Percentiles rank a stretch among this genome's conserved stretches.
Conservation (phyloP, 805 yeast genomes). For the Hanseniaspora guilliermondii region DNA sequence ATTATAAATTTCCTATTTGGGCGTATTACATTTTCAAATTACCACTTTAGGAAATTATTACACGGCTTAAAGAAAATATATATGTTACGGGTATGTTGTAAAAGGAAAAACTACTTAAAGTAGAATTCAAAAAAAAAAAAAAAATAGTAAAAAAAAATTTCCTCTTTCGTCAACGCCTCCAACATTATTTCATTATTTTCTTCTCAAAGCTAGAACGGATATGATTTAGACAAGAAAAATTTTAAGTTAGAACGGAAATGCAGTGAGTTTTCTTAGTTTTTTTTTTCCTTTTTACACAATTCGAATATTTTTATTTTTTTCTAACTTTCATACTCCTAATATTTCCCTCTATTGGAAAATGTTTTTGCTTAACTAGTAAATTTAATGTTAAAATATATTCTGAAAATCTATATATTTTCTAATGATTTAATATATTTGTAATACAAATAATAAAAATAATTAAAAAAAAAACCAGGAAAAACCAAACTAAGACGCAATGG, state of each 20-base stretch:
- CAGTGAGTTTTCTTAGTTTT: no score
- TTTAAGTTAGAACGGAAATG: not conserved
- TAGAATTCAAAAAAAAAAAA: not conserved
- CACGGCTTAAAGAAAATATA: not conserved
- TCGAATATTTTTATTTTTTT: no score
- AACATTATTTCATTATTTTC: not conserved
- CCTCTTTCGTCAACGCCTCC: not conserved
- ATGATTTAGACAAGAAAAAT: not conserved
- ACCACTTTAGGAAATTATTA: not conserved
- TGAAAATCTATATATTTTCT: not conserved
- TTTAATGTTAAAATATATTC: no score
- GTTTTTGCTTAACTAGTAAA: no score
- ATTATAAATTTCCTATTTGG: not conserved
- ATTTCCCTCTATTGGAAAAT: no score
- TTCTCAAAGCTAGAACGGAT: not conserved
- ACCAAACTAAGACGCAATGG: conserved; percentile 15
- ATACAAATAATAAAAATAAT: not conserved
- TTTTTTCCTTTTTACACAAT: no score
- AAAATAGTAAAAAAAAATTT: not conserved
- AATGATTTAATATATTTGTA: not conserved
- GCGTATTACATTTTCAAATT: not conserved
- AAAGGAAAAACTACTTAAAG: not conserved
- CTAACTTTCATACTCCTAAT: no score
- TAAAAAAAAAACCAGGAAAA: conserved; percentile 10
- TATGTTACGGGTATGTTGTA: not conserved